Conservation (phyloP, 2,329 filamentous ascomycete genomes). For the Fusarium solani-melongenae region DNA sequence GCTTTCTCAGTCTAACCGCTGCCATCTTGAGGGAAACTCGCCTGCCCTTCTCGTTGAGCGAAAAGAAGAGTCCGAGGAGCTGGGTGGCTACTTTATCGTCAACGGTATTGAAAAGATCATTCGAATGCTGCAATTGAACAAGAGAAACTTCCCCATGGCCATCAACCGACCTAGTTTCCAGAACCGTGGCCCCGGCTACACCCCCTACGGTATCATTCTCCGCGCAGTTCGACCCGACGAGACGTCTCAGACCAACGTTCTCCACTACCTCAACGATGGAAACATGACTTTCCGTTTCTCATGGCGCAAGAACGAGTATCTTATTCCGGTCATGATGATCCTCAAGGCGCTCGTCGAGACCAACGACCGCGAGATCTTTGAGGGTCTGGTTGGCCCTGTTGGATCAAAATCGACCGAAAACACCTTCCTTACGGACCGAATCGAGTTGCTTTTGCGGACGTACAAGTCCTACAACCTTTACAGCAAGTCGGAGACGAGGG, state of each 20-base stretch:
- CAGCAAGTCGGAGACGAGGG: slow-evolving; percentile 81
- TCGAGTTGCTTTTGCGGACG: slow-evolving; percentile 89
- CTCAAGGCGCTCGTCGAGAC: slow-evolving; percentile 95
- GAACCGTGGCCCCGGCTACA: slow-evolving; percentile 88
- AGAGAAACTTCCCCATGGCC: slow-evolving; percentile 94
- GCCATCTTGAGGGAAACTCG: slow-evolving; percentile 87
- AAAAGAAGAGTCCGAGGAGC: slow-evolving; percentile 95
- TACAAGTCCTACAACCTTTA: slow-evolving; percentile 93
- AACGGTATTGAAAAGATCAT: slow-evolving; percentile 98
- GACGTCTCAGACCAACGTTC: slow-evolving; percentile 95
- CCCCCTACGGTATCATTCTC: slow-evolving; percentile 89
- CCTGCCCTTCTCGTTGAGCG: slow-evolving; percentile 84
- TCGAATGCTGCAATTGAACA: slow-evolving; percentile 88
- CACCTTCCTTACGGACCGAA: slow-evolving; percentile 93
- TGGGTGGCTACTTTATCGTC: slow-evolving; percentile 96
- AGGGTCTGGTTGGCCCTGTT: slow-evolving; percentile 84
- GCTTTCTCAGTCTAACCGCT: slow-evolving; percentile 78
- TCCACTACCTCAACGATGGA: slow-evolving; percentile 95
- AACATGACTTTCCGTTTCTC: slow-evolving; percentile 98
- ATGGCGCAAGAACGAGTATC: slow-evolving; percentile 96
- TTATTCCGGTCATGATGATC: slow-evolving; percentile 97
- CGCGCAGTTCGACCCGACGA: slow-evolving; percentile 96
- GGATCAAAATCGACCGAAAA: slow-evolving; percentile 83
- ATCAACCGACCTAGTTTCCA: slow-evolving; percentile 91
- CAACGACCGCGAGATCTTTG: slow-evolving; percentile 95